phyloP scores from a whole-genome alignment of 108 stramenopile species.

The Cyclotella atomus region DNA sequence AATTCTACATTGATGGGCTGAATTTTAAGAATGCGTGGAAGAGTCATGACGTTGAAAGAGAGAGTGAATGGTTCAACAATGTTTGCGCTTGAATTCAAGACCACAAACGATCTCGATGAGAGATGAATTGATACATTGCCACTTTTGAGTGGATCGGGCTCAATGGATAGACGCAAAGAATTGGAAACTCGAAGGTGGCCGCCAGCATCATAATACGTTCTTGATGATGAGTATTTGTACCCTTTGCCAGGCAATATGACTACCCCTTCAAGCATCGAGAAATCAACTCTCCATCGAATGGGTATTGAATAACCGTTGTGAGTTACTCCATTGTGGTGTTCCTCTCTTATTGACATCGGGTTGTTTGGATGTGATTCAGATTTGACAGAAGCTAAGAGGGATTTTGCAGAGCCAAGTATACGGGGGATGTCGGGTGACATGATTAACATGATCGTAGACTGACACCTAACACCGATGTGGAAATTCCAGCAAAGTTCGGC shows the following conservation, averaged over 20 bases:
- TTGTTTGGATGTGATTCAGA: background rate
- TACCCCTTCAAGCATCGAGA: conserved; percentile 27
- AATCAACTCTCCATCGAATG: conserved; percentile 57
- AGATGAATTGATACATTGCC: conserved; percentile 5
- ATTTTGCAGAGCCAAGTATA: background rate
- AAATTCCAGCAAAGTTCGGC: conserved; percentile 36
- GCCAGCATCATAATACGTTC: conserved; percentile 26
- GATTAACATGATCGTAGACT: background rate
- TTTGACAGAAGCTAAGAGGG: background rate
- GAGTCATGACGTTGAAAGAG: background rate
- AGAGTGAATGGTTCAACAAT: conserved; percentile 3
- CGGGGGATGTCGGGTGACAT: background rate
- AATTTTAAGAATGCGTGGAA: background rate
- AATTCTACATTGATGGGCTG: background rate
- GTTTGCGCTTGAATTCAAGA: background rate
- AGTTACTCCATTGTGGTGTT: background rate
- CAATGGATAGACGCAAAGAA: conserved; percentile 22
- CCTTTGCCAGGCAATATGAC: conserved; percentile 45
- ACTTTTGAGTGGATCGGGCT: conserved; percentile 3
- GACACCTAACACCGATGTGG: conserved; percentile 16
- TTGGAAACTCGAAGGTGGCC: conserved; percentile 36
- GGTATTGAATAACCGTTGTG: background rate
- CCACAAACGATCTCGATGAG: background rate
- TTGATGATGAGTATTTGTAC: conserved; percentile 16
- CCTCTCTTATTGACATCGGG: too few relatives aligned